Base-by-base conservation (phyloP, 2,329 filamentous ascomycete species). In the Trichoderma sp. region DNA sequence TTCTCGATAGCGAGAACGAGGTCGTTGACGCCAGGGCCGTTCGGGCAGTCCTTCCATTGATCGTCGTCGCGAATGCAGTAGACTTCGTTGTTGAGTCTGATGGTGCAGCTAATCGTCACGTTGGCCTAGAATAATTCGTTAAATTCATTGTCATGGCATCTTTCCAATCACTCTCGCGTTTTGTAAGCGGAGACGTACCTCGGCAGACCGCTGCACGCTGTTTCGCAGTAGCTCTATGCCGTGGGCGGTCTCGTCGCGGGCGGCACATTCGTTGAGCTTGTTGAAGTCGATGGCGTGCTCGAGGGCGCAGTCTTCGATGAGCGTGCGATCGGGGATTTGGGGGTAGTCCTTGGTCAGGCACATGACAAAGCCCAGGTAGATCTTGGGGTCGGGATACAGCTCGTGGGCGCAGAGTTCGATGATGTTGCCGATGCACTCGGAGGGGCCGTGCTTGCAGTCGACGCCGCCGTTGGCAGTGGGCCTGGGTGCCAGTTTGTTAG, bases 401-500 rank as follows among this genome's bases (percentile, higher is more conserved):
- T 92, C 86, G 72, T 91, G 91, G 39, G 95, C 95, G 83, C 96
- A 99, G 64, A 99, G 91, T 80, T 97, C 92, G 81, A 99, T 86
- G 80, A 97, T 97, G 83, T 99, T 94, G 73, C 96, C 96, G 77
- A 98, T 89, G 81, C 88, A 99, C 83, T 99, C 96, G 56, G 87
- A 87, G 6, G 94, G 92, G 8, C 96, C 96, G 80, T 99, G 96
- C 83, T 87, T 95, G 85, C 96, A 99, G 39, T 89, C 86, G 73
- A 98, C 91, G 70, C 94, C 95, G 76, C 95, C 93, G 77, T 96
- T 92, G 74, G 91, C 86, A 65, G 92, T 90, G 83, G 83, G 91
- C 77, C 82, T 92, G 87, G 5, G 12, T 63, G 24, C 4, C 34
- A n/a, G 56, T 62, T 12, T 36, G 71, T 71, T 24, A 71, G 69